Evolutionary conservation across 495 filamentous ascomycete genomes (phyloP).

Genomic region (Penicillium pulvis): DNA sequence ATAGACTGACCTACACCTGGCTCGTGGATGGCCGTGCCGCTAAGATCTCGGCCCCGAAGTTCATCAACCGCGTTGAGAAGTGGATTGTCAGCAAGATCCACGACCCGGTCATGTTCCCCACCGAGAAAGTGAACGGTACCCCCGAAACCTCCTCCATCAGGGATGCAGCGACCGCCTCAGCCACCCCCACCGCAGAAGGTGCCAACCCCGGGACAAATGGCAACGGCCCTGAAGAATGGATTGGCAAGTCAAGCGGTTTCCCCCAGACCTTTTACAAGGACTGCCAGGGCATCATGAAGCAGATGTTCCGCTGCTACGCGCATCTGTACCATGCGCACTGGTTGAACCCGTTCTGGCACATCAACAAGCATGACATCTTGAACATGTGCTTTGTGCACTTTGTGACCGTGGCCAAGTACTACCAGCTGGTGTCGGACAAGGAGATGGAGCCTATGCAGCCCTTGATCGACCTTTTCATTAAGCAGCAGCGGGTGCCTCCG

Average conservation of each 20-base stretch:
- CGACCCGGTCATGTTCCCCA: slow-evolving; percentile 84
- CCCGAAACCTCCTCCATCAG: slow-evolving; percentile 62
- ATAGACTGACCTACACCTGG: slow-evolving; percentile 91
- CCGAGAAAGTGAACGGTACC: slow-evolving; percentile 59
- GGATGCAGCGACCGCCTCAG: slow-evolving; percentile 58
- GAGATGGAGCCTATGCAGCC: slow-evolving; percentile 94
- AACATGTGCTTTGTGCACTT: slow-evolving; percentile 97
- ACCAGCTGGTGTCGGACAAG: slow-evolving; percentile 76
- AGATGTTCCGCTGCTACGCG: slow-evolving; percentile 96
- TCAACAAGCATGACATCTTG: slow-evolving; percentile 79
- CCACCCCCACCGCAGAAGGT: slow-evolving; percentile 50
- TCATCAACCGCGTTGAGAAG: slow-evolving; percentile 88
- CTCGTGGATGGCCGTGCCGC: slow-evolving; percentile 54
- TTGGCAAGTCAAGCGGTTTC: slow-evolving; percentile 87
- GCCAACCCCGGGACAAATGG: slow-evolving; percentile 42
- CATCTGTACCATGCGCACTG: slow-evolving; percentile 88
- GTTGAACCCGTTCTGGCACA: slow-evolving; percentile 78
- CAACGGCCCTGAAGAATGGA: slow-evolving; percentile 62
- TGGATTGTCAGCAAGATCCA: slow-evolving; percentile 93
- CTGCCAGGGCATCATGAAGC: slow-evolving; percentile 87
- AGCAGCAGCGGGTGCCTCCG: slow-evolving; percentile 77
- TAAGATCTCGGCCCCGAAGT: slow-evolving; percentile 77
- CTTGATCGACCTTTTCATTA: slow-evolving; percentile 84
- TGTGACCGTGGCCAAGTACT: slow-evolving; percentile 81
- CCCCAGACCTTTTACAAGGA: slow-evolving; percentile 82